These are phyloP conservation scores for Solanum stenotomum DNA, from an alignment of 257 asterid genomes.

Conservation along the genomic window DNA sequence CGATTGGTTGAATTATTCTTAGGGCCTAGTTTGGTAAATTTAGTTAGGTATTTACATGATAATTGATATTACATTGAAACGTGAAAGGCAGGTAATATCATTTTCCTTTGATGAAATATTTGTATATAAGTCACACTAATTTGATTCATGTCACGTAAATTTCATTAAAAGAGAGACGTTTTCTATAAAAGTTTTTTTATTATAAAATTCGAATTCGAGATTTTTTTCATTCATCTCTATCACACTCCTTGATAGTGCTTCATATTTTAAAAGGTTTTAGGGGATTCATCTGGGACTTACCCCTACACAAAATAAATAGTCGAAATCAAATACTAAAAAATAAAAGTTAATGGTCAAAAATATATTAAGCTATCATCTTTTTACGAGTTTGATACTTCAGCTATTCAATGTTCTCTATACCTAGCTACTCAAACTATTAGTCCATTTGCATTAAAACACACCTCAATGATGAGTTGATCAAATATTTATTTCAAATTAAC, in stretches of 20 bases:
- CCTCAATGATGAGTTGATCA: background rate
- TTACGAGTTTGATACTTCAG: no score
- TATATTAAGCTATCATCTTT: no score
- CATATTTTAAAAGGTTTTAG: background rate
- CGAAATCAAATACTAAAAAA: background rate
- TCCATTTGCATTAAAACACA: background rate
- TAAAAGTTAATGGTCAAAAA: no score
- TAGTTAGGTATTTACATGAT: background rate
- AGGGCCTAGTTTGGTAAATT: background rate
- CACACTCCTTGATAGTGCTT: background rate
- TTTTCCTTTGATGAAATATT: background rate
- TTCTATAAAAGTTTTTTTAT: background rate
- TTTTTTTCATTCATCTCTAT: background rate
- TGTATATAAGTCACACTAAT: background rate
- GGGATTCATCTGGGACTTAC: no score
- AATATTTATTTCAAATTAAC: background rate
- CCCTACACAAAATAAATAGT: no score
- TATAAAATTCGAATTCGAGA: background rate
- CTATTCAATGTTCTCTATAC: background rate
- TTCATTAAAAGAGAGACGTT: rapidly evolving
- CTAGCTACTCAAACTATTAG: no score
- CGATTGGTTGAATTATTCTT: background rate
- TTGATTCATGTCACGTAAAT: background rate
- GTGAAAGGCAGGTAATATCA: background rate
- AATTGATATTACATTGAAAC: background rate